Evolutionary conservation across 352 stramenopile species (phyloP).

Genomic region (Phytophthora pluvialis): DNA sequence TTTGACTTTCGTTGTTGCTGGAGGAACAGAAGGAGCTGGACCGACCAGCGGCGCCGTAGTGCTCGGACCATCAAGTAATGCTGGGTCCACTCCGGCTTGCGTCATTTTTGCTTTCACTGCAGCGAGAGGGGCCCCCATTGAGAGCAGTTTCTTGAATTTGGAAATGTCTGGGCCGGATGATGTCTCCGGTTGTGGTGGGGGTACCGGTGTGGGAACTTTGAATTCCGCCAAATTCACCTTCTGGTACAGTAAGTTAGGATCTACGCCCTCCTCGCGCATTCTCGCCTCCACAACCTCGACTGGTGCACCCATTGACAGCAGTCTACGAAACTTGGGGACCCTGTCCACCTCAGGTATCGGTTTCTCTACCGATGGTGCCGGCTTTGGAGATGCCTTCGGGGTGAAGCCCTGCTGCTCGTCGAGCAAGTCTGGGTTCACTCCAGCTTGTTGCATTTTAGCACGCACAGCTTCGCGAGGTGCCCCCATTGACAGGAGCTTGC

Average conservation of each 20-base stretch:
- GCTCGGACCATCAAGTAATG: constrained; percentile 44
- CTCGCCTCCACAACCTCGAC: constrained; percentile 72
- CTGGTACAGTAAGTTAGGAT: constrained; percentile 58
- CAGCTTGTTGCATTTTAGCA: constrained; percentile 81
- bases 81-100: constrained; percentile 67
- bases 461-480: constrained; percentile 81
- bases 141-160: constrained; percentile 72
- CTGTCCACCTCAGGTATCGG: not conserved
- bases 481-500: constrained; percentile 92
- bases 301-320: constrained; percentile 83
- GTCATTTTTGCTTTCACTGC: constrained; percentile 75
- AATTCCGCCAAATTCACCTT: constrained; percentile 10
- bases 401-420: constrained; percentile 54
- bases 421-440: constrained; percentile 66
- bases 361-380: constrained; percentile 3
- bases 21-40: not conserved
- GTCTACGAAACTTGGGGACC: constrained; percentile 90
- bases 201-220: constrained; percentile 43
- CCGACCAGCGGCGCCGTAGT: not conserved
- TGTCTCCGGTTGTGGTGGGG: not conserved
- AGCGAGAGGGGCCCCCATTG: constrained; percentile 62
- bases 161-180: constrained; percentile 31
- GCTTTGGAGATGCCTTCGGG: constrained; percentile 29
- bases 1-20: constrained; percentile 41
- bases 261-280: constrained; percentile 70